Percentiles rank a stretch among this genome's conserved stretches.
phyloP scores from a whole-genome alignment of 2,329 filamentous ascomycete genomes.

The Parasarocladium wereldwijsianum region DNA sequence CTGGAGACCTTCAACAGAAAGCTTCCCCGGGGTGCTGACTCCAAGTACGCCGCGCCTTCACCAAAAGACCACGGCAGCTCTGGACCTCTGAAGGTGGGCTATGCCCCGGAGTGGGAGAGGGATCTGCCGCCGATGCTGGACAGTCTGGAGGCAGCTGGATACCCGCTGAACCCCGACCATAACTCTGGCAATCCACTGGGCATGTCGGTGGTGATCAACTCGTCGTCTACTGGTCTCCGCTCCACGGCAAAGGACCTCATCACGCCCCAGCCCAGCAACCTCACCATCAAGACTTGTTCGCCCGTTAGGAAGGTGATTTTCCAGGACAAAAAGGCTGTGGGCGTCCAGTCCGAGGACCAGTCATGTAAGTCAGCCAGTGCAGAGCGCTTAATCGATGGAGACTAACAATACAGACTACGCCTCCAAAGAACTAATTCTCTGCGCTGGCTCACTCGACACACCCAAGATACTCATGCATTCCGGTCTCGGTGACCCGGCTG shows the following conservation, averaged over 20 bases:
- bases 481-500: constrained; percentile 5
- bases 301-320: constrained; percentile 32
- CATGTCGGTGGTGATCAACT: constrained; percentile 33
- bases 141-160: constrained; percentile 31
- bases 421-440: constrained; percentile 27
- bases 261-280: constrained; percentile 26
- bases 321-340: constrained; percentile 26
- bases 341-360: constrained; percentile 25
- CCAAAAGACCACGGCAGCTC: constrained; percentile 29
- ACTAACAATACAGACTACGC: constrained; percentile 12
- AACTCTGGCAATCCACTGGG: constrained; percentile 45
- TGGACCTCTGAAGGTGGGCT: constrained; percentile 33
- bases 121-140: constrained; percentile 30
- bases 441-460: constrained; percentile 24
- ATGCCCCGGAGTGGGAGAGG: constrained; percentile 31
- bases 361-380: constrained; percentile 17
- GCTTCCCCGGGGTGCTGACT: constrained; percentile 19
- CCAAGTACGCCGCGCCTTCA: constrained; percentile 31
- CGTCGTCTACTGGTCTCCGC: constrained; percentile 29
- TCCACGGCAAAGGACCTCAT: constrained; percentile 38
- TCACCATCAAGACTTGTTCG: constrained; percentile 33
- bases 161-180: constrained; percentile 35
- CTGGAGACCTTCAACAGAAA: constrained; percentile 38
- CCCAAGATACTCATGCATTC: constrained; percentile 27
- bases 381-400: background rate